Percentiles rank a stretch among this genome's conserved stretches.
Evolutionary conservation across 164 flowering plant genomes (phyloP).

Genomic region (Chimonanthus salicifolius): DNA sequence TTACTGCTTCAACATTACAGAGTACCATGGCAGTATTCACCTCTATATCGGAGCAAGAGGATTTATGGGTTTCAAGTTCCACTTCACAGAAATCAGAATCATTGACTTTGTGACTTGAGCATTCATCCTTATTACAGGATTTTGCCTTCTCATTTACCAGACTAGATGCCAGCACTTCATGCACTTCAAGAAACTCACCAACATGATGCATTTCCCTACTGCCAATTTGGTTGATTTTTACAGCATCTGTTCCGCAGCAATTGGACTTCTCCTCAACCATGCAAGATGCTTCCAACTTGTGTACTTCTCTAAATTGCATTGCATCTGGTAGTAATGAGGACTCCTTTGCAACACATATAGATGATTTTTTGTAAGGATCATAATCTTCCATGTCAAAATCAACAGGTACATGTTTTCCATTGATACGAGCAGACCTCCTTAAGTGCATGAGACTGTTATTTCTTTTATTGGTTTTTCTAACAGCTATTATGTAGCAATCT

Average conservation of each 20-base stretch:
- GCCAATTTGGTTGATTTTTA: no score
- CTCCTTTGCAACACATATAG: background rate
- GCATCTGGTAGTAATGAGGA: background rate
- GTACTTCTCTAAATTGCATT: background rate
- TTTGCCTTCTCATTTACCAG: constrained; percentile 9
- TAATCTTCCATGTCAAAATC: background rate
- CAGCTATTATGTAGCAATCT: background rate
- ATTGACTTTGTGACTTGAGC: constrained; percentile 6
- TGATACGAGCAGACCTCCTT: constrained; percentile 7
- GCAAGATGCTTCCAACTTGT: background rate
- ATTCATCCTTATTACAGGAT: constrained; percentile 5
- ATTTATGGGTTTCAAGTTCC: background rate
- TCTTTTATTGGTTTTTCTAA: background rate
- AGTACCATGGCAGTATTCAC: background rate
- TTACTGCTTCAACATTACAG: background rate
- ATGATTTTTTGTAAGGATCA: background rate
- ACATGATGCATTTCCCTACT: no score
- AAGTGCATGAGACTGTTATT: background rate
- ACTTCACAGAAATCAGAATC: background rate
- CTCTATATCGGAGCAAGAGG: background rate
- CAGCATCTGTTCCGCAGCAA: constrained; percentile 3
- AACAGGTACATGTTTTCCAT: constrained; percentile 2
- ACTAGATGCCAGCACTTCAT: background rate
- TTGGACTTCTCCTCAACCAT: constrained; percentile 6
- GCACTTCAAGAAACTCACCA: background rate